Conservation (phyloP, 352 stramenopile species). For the Phytophthora pluvialis region DNA sequence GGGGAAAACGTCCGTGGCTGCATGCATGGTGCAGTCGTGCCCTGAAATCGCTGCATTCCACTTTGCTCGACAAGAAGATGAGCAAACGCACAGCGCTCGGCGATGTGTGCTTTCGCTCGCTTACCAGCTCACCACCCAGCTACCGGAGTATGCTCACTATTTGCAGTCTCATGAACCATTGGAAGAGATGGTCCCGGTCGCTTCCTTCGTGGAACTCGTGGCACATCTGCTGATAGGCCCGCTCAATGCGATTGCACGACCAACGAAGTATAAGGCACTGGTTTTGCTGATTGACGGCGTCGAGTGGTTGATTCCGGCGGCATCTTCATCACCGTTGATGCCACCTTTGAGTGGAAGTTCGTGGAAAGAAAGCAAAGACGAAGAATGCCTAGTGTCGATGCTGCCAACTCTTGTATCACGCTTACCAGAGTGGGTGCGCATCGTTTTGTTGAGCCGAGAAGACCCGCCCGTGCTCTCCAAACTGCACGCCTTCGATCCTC, state of each 20-base stretch:
- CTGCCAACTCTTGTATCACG: constrained; percentile 55
- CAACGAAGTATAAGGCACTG: constrained; percentile 54
- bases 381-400: constrained; percentile 70
- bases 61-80: constrained; percentile 74
- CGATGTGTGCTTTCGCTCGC: constrained; percentile 73
- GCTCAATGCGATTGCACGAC: constrained; percentile 68
- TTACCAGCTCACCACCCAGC: constrained; percentile 79
- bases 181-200: constrained; percentile 80
- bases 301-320: constrained; percentile 51
- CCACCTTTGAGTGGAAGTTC: constrained; percentile 18
- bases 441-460: constrained; percentile 72
- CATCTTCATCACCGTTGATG: constrained; percentile 25
- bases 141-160: constrained; percentile 70
- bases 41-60: constrained; percentile 81
- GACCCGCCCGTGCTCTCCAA: constrained; percentile 63
- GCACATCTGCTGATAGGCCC: constrained; percentile 61
- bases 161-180: constrained; percentile 73
- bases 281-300: constrained; percentile 74
- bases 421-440: constrained; percentile 69
- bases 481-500: constrained; percentile 57
- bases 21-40: constrained; percentile 67
- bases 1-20: constrained; percentile 69
- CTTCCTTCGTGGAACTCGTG: constrained; percentile 61
- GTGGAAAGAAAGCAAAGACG: constrained; percentile 26
- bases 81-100: constrained; percentile 72